Base-by-base conservation (phyloP, 163 green algal genomes). In the Trebouxia gelatinosa region DNA sequence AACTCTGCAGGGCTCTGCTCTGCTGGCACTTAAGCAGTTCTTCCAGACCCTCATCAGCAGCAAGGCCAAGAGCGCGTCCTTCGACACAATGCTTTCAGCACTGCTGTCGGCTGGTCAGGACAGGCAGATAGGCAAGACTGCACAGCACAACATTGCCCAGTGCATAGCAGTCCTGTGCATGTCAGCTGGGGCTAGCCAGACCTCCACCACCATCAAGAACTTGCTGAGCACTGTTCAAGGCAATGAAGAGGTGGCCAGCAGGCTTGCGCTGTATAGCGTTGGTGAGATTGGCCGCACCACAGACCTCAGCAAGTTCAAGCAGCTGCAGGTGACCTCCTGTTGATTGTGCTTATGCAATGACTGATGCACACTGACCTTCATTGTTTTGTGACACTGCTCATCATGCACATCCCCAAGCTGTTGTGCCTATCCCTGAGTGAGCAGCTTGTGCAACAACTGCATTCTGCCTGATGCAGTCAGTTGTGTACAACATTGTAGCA, bases 221-320 rank as follows among this genome's bases (percentile, higher is more conserved):
- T 71, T 93, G 66, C 75, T 94, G 26, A 59, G 46, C 40, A 43
- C 40, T 31, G 68, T 61, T 21, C n/a, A 59, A 11, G 57, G 26
- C 68, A 83, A 74, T 29, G 70, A 93, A 48, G 38, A 83, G 66
- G 67, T 46, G 6, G 58, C 68, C 40, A 54, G 50, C 50, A 83
- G 93, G 38, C 87, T 98, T 61, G 86, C 92, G 2, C 89, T 98
- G 76, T 86, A 97, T 62, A 93, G 83, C 67, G 71, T 98, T 6
- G 95, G 94, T 7, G 93, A 97, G 85, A 88, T 97, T 29, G 93
- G 93, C 28, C 85, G 89, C 29, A 75, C 81, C 4, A 79, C 82
- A n/a, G 91, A 98, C 85, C 83, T 98, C 5, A 87, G 82, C 13
- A 70, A 67, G 29, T 81, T 86, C 57, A 77, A 84, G 5, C 72